Conservation (phyloP, 148 eudicot genomes). For the Persicaria tinctoria region DNA sequence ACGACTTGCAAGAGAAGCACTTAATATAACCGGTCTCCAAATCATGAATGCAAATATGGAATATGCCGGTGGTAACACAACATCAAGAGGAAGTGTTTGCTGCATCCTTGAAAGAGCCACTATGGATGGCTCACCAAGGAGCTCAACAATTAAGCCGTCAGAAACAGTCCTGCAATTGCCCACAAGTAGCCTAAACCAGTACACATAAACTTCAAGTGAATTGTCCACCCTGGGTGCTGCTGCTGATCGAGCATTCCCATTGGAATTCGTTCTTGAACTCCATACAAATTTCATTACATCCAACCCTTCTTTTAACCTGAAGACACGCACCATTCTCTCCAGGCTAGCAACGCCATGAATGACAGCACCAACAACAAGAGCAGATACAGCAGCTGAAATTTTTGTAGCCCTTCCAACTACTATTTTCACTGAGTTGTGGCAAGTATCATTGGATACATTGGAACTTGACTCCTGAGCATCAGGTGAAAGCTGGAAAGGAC, state of each 20-base stretch:
- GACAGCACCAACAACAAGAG: constrained; percentile 77
- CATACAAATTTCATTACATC: constrained; percentile 70
- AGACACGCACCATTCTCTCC: constrained; percentile 87
- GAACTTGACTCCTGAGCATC: constrained; percentile 51
- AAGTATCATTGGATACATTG: constrained; percentile 40
- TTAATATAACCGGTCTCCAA: constrained; percentile 80
- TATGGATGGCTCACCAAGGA: constrained; percentile 87
- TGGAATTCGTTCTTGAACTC: constrained; percentile 67
- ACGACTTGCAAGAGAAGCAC: constrained; percentile 33
- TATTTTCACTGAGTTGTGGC: constrained; percentile 47
- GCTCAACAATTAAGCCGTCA: constrained; percentile 84
- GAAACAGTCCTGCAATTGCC: constrained; percentile 87
- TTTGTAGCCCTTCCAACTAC: constrained; percentile 59
- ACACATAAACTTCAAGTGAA: constrained; percentile 69
- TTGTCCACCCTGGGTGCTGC: constrained; percentile 60
- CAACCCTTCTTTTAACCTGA: constrained; percentile 80
- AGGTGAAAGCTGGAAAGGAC: constrained; percentile 66
- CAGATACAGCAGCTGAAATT: constrained; percentile 72
- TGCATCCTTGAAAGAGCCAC: constrained; percentile 91
- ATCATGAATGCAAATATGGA: constrained; percentile 73
- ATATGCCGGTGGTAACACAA: constrained; percentile 88
- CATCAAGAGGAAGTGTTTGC: constrained; percentile 62
- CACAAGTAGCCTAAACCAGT: constrained; percentile 93
- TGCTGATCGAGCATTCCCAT: constrained; percentile 70
- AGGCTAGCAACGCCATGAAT: constrained; percentile 88